phyloP scores from a whole-genome alignment of 495 filamentous ascomycete species.

The Penicillium nucicola region DNA sequence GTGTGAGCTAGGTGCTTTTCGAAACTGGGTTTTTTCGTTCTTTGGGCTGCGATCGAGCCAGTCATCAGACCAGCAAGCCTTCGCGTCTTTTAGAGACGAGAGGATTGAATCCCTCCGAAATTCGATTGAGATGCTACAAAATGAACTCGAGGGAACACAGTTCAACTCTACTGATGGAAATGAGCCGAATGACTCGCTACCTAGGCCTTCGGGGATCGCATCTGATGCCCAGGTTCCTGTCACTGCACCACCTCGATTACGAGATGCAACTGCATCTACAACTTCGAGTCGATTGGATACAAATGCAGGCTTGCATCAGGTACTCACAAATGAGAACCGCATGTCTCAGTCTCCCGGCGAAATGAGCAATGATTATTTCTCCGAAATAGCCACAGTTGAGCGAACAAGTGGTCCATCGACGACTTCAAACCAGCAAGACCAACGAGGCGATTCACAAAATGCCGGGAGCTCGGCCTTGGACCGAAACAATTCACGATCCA shows the following conservation, averaged over 20 bases:
- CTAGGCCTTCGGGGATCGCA: conserved; percentile 3
- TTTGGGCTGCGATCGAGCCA: conserved; percentile 25
- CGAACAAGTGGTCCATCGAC: conserved; percentile 20
- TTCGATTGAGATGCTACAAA: conserved; percentile 30
- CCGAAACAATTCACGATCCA: conserved; percentile 34
- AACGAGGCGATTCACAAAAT: conserved; percentile 8
- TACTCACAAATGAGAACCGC: conserved; percentile 35
- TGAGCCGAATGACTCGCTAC: not conserved
- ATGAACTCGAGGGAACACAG: conserved; percentile 29
- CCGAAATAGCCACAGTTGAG: conserved; percentile 28
- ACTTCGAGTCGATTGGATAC: conserved; percentile 10
- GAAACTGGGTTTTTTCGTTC: conserved; percentile 30
- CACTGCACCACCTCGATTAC: conserved; percentile 1
- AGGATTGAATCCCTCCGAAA: conserved; percentile 25
- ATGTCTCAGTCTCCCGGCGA: conserved; percentile 38
- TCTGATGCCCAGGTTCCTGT: conserved; percentile 1
- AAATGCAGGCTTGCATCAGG: conserved; percentile 20
- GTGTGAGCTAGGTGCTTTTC: conserved; percentile 32
- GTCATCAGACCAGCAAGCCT: conserved; percentile 11
- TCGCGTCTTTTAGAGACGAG: conserved; percentile 17
- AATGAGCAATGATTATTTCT: conserved; percentile 33
- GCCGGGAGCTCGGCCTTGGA: conserved; percentile 10
- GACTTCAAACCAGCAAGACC: conserved; percentile 12
- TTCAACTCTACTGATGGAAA: conserved; percentile 1
- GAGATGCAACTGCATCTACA: conserved; percentile 5